These are phyloP conservation scores for Pseudogymnoascus sp. DNA, from an alignment of 2,329 filamentous ascomycete genomes.

Conservation along the genomic window DNA sequence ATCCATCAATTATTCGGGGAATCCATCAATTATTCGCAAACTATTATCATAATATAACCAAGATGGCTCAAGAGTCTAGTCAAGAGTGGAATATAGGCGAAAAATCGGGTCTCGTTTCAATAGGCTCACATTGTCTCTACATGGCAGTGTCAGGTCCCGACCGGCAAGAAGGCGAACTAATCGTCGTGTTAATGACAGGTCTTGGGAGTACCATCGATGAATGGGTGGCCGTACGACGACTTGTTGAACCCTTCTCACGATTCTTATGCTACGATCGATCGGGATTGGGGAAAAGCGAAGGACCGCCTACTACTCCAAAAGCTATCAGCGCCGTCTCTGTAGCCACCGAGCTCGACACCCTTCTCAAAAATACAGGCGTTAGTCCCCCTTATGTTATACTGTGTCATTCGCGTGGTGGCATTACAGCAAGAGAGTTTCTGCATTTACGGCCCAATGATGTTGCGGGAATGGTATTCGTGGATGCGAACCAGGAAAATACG, in stretches of 20 bases:
- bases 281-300: constrained; percentile 21
- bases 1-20: not conserved
- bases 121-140: constrained; percentile 20
- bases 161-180: constrained; percentile 17
- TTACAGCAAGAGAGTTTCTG: constrained; percentile 15
- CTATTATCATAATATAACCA: not conserved
- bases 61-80: not conserved
- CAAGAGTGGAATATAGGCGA: constrained; percentile 14
- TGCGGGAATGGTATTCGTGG: constrained; percentile 17
- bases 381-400: constrained; percentile 14
- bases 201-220: constrained; percentile 20
- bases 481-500: constrained; percentile 14
- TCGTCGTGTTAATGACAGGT: constrained; percentile 23
- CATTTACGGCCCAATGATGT: constrained; percentile 14
- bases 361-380: constrained; percentile 11
- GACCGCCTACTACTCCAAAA: not conserved
- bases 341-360: constrained; percentile 13
- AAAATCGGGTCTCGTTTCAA: constrained; percentile 16
- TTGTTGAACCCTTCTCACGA: constrained; percentile 18
- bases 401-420: constrained; percentile 16
- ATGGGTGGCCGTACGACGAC: constrained; percentile 21
- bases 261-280: constrained; percentile 23
- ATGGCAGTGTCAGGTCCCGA: constrained; percentile 19
- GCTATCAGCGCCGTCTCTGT: constrained; percentile 11
- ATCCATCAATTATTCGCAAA: not conserved